A percentile compares a stretch with the other conserved stretches of the same genome.
Conservation (phyloP, 129 eudicot genomes). For the Sambucus nigra region DNA sequence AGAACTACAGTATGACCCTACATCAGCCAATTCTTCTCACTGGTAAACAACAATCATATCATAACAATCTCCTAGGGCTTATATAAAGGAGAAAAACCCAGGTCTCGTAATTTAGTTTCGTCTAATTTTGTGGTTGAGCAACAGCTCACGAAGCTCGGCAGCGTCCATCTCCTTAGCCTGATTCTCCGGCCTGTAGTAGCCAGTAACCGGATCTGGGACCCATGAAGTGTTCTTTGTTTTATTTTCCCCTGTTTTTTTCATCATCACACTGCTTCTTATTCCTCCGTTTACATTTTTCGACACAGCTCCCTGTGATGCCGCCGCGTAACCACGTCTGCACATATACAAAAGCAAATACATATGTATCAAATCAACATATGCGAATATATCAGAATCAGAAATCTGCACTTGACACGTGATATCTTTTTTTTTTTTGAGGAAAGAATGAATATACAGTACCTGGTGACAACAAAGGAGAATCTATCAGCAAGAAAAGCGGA, state of each 20-base stretch:
- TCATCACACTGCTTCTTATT: slow-evolving; percentile 26
- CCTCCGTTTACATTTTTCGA: no score
- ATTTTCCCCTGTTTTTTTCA: slow-evolving; percentile 47
- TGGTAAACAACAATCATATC: no score
- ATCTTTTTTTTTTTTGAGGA: no score
- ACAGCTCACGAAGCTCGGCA: slow-evolving; percentile 61
- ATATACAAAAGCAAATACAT: no score
- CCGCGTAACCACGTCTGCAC: slow-evolving; percentile 60
- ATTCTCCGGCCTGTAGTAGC: slow-evolving; percentile 71
- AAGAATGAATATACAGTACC: slow-evolving; percentile 17
- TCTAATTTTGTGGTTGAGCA: slow-evolving; percentile 38
- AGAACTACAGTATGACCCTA: no score
- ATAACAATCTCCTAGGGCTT: no score
- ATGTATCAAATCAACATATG: no score
- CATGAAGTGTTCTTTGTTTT: slow-evolving; percentile 38
- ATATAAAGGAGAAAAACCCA: no score
- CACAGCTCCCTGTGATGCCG: slow-evolving; percentile 38
- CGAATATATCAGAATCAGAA: no score
- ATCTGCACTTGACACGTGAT: no score
- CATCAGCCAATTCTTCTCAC: no score
- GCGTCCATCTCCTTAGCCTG: slow-evolving; percentile 49
- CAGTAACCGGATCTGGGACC: slow-evolving; percentile 88
- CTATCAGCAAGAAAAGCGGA: slow-evolving; percentile 9
- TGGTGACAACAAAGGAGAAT: slow-evolving; percentile 26
- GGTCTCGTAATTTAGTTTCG: slow-evolving; percentile 8